These are phyloP conservation scores for Pseudogymnoascus sp. DNA, from an alignment of 2,329 filamentous ascomycete species.

Conservation along the genomic window DNA sequence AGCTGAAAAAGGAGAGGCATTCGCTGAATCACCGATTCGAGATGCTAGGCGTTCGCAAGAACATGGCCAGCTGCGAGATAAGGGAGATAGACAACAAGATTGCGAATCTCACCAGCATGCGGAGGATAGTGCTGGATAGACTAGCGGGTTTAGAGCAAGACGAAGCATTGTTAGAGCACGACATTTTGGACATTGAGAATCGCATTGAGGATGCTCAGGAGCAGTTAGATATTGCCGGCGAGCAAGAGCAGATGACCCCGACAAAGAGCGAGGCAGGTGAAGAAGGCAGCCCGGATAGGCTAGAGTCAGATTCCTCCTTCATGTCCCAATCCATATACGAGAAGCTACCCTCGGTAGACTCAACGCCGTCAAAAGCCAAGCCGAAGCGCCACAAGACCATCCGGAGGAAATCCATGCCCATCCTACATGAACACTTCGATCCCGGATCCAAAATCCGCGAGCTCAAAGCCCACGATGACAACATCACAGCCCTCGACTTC, in stretches of 20 bases:
- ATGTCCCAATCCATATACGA: slow-evolving; percentile 99
- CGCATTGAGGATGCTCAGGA: slow-evolving; percentile 54
- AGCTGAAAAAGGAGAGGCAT: slow-evolving; percentile 72
- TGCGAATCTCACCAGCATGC: slow-evolving; percentile 84
- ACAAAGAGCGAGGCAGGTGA: slow-evolving; percentile 44
- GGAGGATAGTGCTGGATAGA: slow-evolving; percentile 81
- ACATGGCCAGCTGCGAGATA: slow-evolving; percentile 95
- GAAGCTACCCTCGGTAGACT: slow-evolving; percentile 59
- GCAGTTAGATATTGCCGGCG: slow-evolving; percentile 49
- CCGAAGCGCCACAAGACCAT: slow-evolving; percentile 46
- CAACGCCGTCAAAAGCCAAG: slow-evolving; percentile 43
- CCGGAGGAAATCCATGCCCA: slow-evolving; percentile 78
- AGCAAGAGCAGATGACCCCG: slow-evolving; percentile 43
- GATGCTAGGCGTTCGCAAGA: slow-evolving; percentile 86
- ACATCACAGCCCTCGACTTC: slow-evolving; percentile 86
- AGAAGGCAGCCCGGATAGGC: slow-evolving; percentile 35
- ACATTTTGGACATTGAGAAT: slow-evolving; percentile 57
- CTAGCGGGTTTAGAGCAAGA: slow-evolving; percentile 82
- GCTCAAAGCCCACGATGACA: slow-evolving; percentile 79
- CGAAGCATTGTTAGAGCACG: slow-evolving; percentile 81
- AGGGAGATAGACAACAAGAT: slow-evolving; percentile 96
- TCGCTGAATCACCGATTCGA: slow-evolving; percentile 77
- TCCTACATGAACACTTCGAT: slow-evolving; percentile 91
- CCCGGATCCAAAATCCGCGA: slow-evolving; percentile 83
- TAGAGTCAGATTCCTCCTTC: slow-evolving; percentile 52